Base-by-base conservation (phyloP, 371 early-diverging fungal genomes). In the Haplosporangium sp. region DNA sequence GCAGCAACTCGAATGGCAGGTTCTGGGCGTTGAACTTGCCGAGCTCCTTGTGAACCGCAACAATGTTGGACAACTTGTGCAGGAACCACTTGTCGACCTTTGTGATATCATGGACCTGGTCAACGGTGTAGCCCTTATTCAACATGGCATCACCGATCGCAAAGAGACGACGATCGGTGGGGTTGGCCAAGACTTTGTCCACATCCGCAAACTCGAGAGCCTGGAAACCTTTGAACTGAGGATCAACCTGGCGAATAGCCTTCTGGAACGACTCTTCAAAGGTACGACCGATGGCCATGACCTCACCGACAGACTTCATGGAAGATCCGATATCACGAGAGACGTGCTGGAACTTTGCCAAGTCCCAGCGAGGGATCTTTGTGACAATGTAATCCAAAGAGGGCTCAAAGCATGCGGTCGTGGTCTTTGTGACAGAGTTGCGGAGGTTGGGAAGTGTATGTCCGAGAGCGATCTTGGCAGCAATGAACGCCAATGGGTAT, bases 291-390 rank as follows among this genome's bases (percentile, higher is more conserved):
- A 98, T 95, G 8, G 96, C 95, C 98, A 98, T 98, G 57, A 96
- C 96, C 79, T 98, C 98, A 73, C 98, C 98, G 6, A 98, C 97
- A 73, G 91, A 91, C 84, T 98, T 98, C 98, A 96, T 96, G 47
- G 90, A 85, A 37, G 92, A 91, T 14, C 95, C 94, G 55, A 96
- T 87, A 47, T 92, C 87, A 62, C 91, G 89, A 62, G 87, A 84
- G 23, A 96, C 98, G 67, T 92, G 94, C 64, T 90, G 86, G 84
- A 98, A 98, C 85, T 98, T 98, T 67, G 83, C 86, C 73, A 98
- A 83, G 82, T 98, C 98, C 97, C 97, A 98, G 42, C 96, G 92
- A 67, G 98, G 98, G 72, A 98, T 95, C 88, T 98, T 98, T 70
- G 91, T 91, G 38, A 98, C 96, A 47, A 94, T 85, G 77, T 96